Percentiles rank a stretch among this genome's conserved stretches.
phyloP scores from a whole-genome alignment of 257 asterid genomes.

The Thymus mandschuricus region DNA sequence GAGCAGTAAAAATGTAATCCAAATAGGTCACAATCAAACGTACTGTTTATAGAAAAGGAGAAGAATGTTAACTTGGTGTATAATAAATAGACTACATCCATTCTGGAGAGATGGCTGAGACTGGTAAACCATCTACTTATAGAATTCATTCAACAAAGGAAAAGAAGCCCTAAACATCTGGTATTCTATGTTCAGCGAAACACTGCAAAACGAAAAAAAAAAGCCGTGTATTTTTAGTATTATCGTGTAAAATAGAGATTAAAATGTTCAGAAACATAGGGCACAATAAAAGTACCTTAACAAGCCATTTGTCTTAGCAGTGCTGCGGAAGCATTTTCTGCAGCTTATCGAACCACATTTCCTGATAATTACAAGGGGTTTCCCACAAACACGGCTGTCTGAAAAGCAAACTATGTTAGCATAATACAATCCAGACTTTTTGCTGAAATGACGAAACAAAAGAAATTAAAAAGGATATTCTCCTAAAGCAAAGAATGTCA shows the following conservation, averaged over 20 bases:
- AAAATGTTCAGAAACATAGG: not conserved
- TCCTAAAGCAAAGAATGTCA: too few species aligned
- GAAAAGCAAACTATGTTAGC: not conserved
- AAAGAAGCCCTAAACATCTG: not conserved
- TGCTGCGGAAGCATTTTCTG: constrained; percentile 63
- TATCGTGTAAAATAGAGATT: not conserved
- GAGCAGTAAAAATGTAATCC: too few species aligned
- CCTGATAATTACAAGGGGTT: constrained; percentile 51
- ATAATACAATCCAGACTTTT: not conserved
- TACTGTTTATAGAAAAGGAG: too few species aligned
- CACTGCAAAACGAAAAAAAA: constrained; percentile 46
- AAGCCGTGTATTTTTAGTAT: not conserved
- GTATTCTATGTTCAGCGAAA: constrained; percentile 27
- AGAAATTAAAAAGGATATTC: too few species aligned
- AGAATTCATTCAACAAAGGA: not conserved
- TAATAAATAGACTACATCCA: not conserved
- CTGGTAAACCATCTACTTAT: too few species aligned
- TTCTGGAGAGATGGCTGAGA: not conserved
- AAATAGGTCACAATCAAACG: too few species aligned
- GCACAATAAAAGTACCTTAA: constrained; percentile 38
- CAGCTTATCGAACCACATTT: constrained; percentile 63
- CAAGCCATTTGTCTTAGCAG: constrained; percentile 58
- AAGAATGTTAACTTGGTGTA: too few species aligned
- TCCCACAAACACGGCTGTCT: constrained; percentile 53
- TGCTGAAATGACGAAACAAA: not conserved